Conservation (phyloP, 345 rosid genomes). For the Streptanthus diversifolius region DNA sequence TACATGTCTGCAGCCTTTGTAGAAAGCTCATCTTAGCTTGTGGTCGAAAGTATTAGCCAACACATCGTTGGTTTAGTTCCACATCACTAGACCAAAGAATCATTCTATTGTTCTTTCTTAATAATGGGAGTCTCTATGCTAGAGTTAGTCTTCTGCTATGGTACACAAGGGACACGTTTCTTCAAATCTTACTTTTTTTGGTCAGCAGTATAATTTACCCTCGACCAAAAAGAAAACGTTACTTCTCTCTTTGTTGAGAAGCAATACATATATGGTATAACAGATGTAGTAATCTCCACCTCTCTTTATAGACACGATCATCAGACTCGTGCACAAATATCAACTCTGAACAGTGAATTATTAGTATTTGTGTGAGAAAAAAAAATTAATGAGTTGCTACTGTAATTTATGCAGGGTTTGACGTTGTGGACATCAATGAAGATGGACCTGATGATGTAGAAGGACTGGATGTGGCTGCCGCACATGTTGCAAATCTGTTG, state of each 20-base stretch:
- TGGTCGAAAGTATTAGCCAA: background rate
- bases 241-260: background rate
- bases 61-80: background rate
- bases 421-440: conserved; percentile 80
- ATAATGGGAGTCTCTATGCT: background rate
- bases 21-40: background rate
- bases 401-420: conserved; percentile 69
- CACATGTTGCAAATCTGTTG: conserved; percentile 87
- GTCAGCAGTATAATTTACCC: background rate
- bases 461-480: conserved; percentile 90
- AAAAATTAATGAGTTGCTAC: background rate
- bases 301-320: background rate
- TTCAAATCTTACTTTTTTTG: background rate
- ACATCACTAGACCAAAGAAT: background rate
- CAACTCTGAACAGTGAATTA: background rate
- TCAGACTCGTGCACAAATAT: background rate
- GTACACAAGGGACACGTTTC: background rate
- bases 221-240: background rate
- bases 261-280: background rate
- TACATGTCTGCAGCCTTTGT: background rate
- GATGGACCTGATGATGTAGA: conserved; percentile 79
- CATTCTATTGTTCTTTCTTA: background rate
- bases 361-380: background rate
- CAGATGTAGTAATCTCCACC: background rate
- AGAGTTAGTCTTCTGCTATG: background rate